phyloP scores from a whole-genome alignment of 768 basidiomycete genomes.

The Russula lepida region DNA sequence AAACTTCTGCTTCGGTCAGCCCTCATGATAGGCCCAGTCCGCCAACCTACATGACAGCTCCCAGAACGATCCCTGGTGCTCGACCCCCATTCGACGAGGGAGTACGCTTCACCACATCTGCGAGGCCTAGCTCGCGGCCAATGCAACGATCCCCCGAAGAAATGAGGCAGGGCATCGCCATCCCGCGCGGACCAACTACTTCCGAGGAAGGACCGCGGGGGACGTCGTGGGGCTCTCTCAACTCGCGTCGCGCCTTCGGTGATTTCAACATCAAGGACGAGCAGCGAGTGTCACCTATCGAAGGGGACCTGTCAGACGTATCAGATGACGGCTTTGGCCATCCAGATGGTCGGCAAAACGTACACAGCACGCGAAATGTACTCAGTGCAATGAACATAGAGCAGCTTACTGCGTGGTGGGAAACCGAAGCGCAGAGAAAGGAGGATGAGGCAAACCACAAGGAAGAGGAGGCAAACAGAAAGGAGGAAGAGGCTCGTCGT shows the following conservation, averaged over 20 bases:
- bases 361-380: constrained; percentile 12
- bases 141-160: constrained; percentile 22
- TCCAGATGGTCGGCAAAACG: constrained; percentile 13
- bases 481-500: constrained; percentile 23
- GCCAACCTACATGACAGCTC: constrained; percentile 4
- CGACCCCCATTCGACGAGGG: constrained; percentile 13
- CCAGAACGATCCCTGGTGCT: constrained; percentile 12
- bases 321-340: constrained; percentile 16
- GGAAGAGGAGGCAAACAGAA: constrained; percentile 23
- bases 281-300: constrained; percentile 1
- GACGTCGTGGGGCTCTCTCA: constrained; percentile 12
- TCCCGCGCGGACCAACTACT: constrained; percentile 13
- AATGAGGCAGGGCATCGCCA: constrained; percentile 18
- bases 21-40: constrained; percentile 17
- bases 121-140: constrained; percentile 16
- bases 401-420: constrained; percentile 20
- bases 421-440: constrained; percentile 19
- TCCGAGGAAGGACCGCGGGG: constrained; percentile 16
- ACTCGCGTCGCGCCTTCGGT: constrained; percentile 16
- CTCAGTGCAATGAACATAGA: constrained; percentile 19
- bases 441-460: constrained; percentile 28
- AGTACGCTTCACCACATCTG: constrained; percentile 18
- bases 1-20: constrained; percentile 17
- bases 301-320: constrained; percentile 10
- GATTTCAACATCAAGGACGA: constrained; percentile 18